Percentiles rank a stretch among this genome's conserved stretches.
Evolutionary conservation across 2,329 filamentous ascomycete species (phyloP).

Genomic region (Monilinia aucupariae): DNA sequence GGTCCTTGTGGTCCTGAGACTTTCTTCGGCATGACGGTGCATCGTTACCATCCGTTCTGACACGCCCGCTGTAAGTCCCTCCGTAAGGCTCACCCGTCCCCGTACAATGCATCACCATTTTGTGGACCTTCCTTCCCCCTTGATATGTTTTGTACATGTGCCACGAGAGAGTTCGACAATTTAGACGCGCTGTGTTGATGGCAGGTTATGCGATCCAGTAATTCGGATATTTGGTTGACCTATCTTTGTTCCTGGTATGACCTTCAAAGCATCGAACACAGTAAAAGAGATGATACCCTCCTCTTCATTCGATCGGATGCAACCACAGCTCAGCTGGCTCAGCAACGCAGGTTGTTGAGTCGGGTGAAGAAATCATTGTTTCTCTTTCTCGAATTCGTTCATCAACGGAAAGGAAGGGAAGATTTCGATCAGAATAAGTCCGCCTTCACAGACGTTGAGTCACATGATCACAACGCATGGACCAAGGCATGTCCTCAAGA

Average conservation of each 20-base stretch:
- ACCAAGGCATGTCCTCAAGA: background rate
- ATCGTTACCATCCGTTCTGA: background rate
- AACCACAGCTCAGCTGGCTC: background rate
- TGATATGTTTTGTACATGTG: background rate
- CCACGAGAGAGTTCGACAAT: background rate
- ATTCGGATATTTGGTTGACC: background rate
- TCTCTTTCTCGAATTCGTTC: too few species aligned
- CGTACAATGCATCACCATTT: background rate
- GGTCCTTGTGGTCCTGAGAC: background rate
- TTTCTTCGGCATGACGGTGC: background rate
- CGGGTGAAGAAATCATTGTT: too few species aligned
- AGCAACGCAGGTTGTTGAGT: too few species aligned
- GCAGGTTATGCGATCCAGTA: background rate
- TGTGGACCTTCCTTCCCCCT: background rate
- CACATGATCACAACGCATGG: background rate
- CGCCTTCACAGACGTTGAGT: too few species aligned
- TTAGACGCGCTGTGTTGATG: background rate
- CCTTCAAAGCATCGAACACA: background rate
- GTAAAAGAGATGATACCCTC: too few species aligned
- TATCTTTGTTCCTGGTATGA: background rate
- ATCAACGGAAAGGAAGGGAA: too few species aligned
- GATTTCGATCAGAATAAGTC: too few species aligned
- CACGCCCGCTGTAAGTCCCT: background rate
- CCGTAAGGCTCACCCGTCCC: constrained; percentile 1
- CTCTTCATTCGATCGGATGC: background rate